phyloP scores from a whole-genome alignment of 2,329 filamentous ascomycete genomes.

The Trichophyton simii region DNA sequence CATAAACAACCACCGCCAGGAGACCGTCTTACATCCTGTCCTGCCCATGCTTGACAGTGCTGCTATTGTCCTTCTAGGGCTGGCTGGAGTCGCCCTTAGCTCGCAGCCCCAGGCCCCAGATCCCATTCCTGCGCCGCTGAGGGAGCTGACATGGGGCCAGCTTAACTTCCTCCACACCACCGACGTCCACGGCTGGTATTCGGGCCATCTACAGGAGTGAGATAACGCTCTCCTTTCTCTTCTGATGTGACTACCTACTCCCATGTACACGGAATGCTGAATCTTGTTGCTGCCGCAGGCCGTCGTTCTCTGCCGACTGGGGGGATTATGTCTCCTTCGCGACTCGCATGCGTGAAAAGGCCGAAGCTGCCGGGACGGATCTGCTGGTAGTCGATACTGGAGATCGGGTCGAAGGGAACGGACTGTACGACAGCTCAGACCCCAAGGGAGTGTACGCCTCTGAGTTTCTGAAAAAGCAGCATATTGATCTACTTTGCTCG shows the following conservation, averaged over 20 bases:
- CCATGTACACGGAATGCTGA: neutral
- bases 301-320: conserved; percentile 64
- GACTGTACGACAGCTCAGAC: conserved; percentile 76
- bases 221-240: conserved; percentile 18
- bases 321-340: conserved; percentile 95
- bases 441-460: conserved; percentile 84
- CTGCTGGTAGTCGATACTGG: conserved; percentile 91
- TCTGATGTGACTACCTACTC: neutral
- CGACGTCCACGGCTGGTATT: conserved; percentile 91
- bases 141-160: conserved; percentile 79
- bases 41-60: conserved; percentile 9
- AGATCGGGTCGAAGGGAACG: conserved; percentile 86
- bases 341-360: conserved; percentile 63
- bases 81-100: conserved; percentile 23
- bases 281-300: neutral
- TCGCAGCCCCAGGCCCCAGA: conserved; percentile 70
- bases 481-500: conserved; percentile 70
- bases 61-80: conserved; percentile 12
- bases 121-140: conserved; percentile 67
- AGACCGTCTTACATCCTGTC: no score
- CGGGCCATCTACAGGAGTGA: conserved; percentile 81
- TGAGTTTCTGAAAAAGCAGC: conserved; percentile 71
- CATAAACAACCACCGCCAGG: no score
- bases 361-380: conserved; percentile 67
- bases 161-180: conserved; percentile 97